These are phyloP conservation scores for Boletellus emodensis DNA, from an alignment of 768 basidiomycete genomes.

Conservation along the genomic window DNA sequence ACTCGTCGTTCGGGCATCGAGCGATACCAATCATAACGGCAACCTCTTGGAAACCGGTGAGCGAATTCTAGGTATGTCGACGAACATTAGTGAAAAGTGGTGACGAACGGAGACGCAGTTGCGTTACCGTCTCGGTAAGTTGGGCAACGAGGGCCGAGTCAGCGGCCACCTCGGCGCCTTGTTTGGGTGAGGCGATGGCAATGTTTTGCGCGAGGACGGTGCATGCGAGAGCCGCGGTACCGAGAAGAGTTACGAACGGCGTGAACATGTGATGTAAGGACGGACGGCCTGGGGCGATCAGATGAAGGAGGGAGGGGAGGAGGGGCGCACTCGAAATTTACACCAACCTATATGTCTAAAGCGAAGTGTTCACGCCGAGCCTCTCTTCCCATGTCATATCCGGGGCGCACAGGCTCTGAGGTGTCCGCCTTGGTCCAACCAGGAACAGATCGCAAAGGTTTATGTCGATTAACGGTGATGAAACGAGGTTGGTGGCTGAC, in stretches of 20 bases:
- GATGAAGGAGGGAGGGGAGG: neutral
- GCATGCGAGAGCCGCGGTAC: neutral
- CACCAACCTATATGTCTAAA: neutral
- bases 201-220: slow-evolving; percentile 38
- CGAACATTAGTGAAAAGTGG: neutral
- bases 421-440: too few relatives aligned
- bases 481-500: too few relatives aligned
- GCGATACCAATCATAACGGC: slow-evolving; percentile 2
- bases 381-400: too few relatives aligned
- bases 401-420: too few relatives aligned
- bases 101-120: neutral
- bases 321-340: neutral
- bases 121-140: slow-evolving; percentile 35
- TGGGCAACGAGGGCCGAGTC: slow-evolving; percentile 36
- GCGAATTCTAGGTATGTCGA: neutral
- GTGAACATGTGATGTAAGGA: slow-evolving; percentile 10
- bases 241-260: slow-evolving; percentile 3
- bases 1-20: neutral
- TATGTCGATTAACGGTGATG: too few relatives aligned
- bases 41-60: slow-evolving; percentile 5
- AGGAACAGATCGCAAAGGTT: too few relatives aligned
- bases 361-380: neutral
- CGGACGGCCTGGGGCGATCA: too few relatives aligned
- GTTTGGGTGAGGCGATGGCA: slow-evolving; percentile 35
- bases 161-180: slow-evolving; percentile 30